Conservation (phyloP, 176 grass and related monocot genomes). For the Hyparrhenia diplandra region DNA sequence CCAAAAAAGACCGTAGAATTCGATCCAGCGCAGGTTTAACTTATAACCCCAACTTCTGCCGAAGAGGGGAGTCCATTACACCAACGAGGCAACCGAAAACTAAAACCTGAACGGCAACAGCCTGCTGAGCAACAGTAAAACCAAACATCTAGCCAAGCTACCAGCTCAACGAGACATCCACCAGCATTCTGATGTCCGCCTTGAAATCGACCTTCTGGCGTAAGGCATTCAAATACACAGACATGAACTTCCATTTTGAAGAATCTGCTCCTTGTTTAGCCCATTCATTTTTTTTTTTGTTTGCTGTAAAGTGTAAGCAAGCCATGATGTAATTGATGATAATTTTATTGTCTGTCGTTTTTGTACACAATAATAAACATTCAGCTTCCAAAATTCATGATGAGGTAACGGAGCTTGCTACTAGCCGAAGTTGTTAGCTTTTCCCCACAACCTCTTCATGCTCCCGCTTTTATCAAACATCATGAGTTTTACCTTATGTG, state of each 20-base stretch:
- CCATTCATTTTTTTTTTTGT: neutral
- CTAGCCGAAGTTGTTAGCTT: neutral
- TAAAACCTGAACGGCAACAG: too few relatives aligned
- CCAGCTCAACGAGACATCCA: too few relatives aligned
- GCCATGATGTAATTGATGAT: neutral
- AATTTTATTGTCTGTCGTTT: neutral
- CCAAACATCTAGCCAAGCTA: too few relatives aligned
- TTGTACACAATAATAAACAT: constrained; percentile 1
- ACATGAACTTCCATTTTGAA: neutral
- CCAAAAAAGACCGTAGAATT: too few relatives aligned
- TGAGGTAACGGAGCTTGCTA: neutral
- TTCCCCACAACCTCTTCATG: neutral
- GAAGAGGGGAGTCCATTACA: too few relatives aligned
- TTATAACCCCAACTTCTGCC: too few relatives aligned
- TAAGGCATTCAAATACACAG: neutral
- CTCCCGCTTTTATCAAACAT: neutral
- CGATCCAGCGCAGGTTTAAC: too few relatives aligned
- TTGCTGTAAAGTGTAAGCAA: neutral
- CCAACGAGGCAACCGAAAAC: too few relatives aligned
- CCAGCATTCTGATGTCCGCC: too few relatives aligned
- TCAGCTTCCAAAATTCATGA: neutral
- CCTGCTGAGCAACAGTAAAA: too few relatives aligned
- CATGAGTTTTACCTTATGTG: neutral
- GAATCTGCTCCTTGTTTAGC: neutral
- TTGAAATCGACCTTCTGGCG: too few relatives aligned